These are phyloP conservation scores for Pinus albicaulis DNA, from an alignment of 75 land plant species.

Conservation along the genomic window DNA sequence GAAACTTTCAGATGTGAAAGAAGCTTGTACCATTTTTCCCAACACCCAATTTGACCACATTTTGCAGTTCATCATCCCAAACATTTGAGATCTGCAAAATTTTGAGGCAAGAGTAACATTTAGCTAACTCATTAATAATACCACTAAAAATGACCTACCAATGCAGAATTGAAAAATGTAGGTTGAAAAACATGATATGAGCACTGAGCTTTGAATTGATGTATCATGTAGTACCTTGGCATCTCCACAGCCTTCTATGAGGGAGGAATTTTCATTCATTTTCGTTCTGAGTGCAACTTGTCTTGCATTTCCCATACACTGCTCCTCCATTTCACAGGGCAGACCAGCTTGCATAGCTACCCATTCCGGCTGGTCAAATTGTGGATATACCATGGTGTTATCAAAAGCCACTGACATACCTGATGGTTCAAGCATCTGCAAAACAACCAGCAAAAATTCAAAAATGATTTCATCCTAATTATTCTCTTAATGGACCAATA, in stretches of 20 bases:
- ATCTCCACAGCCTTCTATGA: conserved; percentile 21
- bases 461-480: neutral
- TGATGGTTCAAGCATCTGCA: conserved; percentile 32
- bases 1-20: conserved; percentile 6
- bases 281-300: neutral
- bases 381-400: conserved; percentile 11
- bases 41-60: conserved; percentile 34
- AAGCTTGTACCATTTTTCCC: conserved; percentile 2
- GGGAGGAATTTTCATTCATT: conserved; percentile 1
- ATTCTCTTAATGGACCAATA: neutral
- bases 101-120: neutral
- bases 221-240: conserved; percentile 17
- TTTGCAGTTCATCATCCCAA: conserved; percentile 39
- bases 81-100: conserved; percentile 23
- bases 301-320: conserved; percentile 5
- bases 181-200: neutral
- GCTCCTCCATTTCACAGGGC: conserved; percentile 7
- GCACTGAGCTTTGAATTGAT: neutral
- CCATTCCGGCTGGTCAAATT: conserved; percentile 23
- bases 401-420: neutral
- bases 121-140: neutral
- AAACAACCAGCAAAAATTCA: neutral
- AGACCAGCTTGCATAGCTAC: conserved; percentile 6
- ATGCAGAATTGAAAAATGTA: neutral
- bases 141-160: neutral